phyloP scores from a whole-genome alignment of 352 stramenopile genomes.

The Pythium aristosporum region DNA sequence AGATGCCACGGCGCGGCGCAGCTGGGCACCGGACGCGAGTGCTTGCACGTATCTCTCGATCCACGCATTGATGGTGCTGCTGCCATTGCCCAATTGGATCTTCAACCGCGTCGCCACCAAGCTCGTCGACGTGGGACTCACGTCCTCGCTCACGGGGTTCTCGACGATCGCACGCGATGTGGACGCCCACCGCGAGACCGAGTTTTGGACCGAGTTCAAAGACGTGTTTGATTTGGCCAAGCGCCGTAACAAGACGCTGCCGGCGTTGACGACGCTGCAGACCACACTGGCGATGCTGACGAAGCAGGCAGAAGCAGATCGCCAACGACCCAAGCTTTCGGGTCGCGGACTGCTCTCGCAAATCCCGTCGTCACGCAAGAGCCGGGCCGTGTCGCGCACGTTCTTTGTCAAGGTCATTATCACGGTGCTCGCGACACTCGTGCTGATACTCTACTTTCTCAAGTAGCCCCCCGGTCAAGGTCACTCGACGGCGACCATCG shows the following conservation, averaged over 20 bases:
- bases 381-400: slow-evolving; percentile 45
- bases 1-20: slow-evolving; percentile 12
- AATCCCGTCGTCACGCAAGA: slow-evolving; percentile 42
- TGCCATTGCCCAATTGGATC: slow-evolving; percentile 71
- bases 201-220: slow-evolving; percentile 65
- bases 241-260: slow-evolving; percentile 40
- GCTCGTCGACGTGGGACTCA: slow-evolving; percentile 64
- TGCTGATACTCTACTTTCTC: slow-evolving; percentile 56
- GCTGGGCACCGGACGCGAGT: slow-evolving; percentile 55
- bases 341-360: slow-evolving; percentile 47
- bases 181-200: slow-evolving; percentile 39
- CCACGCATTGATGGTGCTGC: slow-evolving; percentile 61
- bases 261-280: slow-evolving; percentile 49
- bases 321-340: slow-evolving; percentile 31
- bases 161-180: slow-evolving; percentile 65
- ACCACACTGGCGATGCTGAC: slow-evolving; percentile 37
- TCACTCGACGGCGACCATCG: slow-evolving; percentile 13
- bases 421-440: slow-evolving; percentile 56
- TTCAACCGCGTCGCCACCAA: slow-evolving; percentile 55
- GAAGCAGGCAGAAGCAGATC: slow-evolving; percentile 3
- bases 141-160: slow-evolving; percentile 24
- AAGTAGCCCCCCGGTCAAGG: not conserved
- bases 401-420: slow-evolving; percentile 76
- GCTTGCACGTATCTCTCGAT: slow-evolving; percentile 61
- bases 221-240: slow-evolving; percentile 75